These are phyloP conservation scores for Batkoa obscura DNA, from an alignment of 371 early-diverging fungal genomes.

Conservation along the genomic window DNA sequence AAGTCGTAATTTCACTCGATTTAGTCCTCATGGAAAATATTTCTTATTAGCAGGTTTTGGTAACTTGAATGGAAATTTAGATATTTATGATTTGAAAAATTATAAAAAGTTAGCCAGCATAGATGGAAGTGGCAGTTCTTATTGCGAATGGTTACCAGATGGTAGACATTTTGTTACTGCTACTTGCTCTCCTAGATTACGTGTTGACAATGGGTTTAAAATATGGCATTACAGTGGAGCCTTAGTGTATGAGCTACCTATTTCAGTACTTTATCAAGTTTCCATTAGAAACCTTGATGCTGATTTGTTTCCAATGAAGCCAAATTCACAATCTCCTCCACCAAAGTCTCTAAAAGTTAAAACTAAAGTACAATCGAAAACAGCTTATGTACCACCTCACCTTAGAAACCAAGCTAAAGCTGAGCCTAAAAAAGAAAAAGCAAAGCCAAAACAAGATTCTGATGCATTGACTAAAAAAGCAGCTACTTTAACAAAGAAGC, in stretches of 20 bases:
- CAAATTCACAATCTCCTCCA: neutral
- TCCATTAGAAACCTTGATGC: neutral
- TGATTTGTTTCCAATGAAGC: neutral
- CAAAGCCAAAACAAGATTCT: no score
- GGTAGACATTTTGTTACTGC: constrained; percentile 82
- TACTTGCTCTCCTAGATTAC: constrained; percentile 76
- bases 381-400: constrained; percentile 1
- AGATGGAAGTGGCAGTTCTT: constrained; percentile 61
- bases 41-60: constrained; percentile 86
- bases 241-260: constrained; percentile 45
- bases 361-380: neutral
- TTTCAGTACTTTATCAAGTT: constrained; percentile 78
- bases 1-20: constrained; percentile 72
- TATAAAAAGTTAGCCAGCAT: constrained; percentile 59
- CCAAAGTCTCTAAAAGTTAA: neutral
- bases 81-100: constrained; percentile 76
- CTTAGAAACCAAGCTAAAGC: neutral
- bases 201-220: constrained; percentile 92
- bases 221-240: constrained; percentile 91
- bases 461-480: no score
- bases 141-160: constrained; percentile 82
- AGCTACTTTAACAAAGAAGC: no score
- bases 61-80: constrained; percentile 82
- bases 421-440: neutral
- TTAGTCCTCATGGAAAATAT: constrained; percentile 74